A percentile compares a stretch with the other conserved stretches of the same genome.
phyloP scores from a whole-genome alignment of 495 filamentous ascomycete genomes.

The Trichoderma virens region DNA sequence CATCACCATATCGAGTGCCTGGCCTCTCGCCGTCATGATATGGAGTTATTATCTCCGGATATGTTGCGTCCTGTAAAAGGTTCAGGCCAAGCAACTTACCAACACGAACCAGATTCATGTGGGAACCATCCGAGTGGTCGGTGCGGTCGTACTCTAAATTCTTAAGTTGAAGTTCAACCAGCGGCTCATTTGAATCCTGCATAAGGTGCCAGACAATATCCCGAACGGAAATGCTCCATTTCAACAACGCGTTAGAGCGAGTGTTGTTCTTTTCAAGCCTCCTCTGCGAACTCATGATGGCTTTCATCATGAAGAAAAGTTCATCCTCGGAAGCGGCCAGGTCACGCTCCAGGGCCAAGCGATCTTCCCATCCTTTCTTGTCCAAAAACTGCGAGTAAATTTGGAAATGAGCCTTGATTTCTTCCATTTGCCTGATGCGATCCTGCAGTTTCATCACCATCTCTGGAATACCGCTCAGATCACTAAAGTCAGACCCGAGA shows the following conservation, averaged over 20 bases:
- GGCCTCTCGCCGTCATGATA: slow-evolving; percentile 61
- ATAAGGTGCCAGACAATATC: slow-evolving; percentile 98
- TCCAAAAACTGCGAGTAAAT: slow-evolving; percentile 84
- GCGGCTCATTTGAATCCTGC: slow-evolving; percentile 70
- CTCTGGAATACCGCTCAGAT: slow-evolving; percentile 85
- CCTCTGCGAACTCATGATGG: slow-evolving; percentile 90
- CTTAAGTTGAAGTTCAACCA: slow-evolving; percentile 89
- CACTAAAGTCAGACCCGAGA: slow-evolving; percentile 98
- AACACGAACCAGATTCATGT: slow-evolving; percentile 84
- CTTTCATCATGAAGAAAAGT: slow-evolving; percentile 99
- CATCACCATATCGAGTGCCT: slow-evolving; percentile 40
- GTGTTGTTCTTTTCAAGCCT: slow-evolving; percentile 69
- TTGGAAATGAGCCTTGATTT: slow-evolving; percentile 95
- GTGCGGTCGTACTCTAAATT: slow-evolving; percentile 87
- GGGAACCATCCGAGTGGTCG: slow-evolving; percentile 93
- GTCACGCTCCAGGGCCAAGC: slow-evolving; percentile 77
- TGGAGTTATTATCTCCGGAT: slow-evolving; percentile 90
- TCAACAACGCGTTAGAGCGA: slow-evolving; percentile 67
- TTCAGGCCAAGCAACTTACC: slow-evolving; percentile 79
- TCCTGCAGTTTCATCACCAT: slow-evolving; percentile 88
- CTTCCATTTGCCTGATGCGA: slow-evolving; percentile 85
- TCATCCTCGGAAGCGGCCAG: slow-evolving; percentile 88
- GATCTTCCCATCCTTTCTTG: slow-evolving; percentile 83
- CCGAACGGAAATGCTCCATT: slow-evolving; percentile 81
- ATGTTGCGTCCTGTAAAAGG: slow-evolving; percentile 79